Percentiles rank a stretch among this genome's conserved stretches.
phyloP scores from a whole-genome alignment of 2,329 filamentous ascomycete species.

The Pyrenochaeta sp. region DNA sequence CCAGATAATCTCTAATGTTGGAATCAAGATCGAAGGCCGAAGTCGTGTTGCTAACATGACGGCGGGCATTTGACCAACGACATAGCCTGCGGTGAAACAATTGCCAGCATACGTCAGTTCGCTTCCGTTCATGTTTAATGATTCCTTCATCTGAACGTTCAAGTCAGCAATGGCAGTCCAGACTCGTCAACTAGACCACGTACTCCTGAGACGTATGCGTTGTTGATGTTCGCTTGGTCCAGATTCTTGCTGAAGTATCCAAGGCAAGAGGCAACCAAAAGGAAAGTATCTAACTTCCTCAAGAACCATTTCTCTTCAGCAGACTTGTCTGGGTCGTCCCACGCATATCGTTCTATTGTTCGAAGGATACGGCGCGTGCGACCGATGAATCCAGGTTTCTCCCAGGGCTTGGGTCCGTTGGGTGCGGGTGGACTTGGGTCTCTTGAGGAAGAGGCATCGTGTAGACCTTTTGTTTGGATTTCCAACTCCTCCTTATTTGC shows the following conservation, averaged over 20 bases:
- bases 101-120: conserved; percentile 43
- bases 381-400: conserved; percentile 23
- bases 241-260: conserved; percentile 41
- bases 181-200: conserved; percentile 1
- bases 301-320: conserved; percentile 35
- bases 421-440: conserved; percentile 6
- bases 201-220: conserved; percentile 43
- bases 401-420: conserved; percentile 9
- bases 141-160: conserved; percentile 36
- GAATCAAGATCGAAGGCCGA: conserved; percentile 40
- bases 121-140: conserved; percentile 38
- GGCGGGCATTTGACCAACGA: conserved; percentile 40
- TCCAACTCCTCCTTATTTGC: conserved; percentile 8
- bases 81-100: conserved; percentile 41
- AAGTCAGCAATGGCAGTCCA: neutral
- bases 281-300: conserved; percentile 41
- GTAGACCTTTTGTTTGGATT: conserved; percentile 4
- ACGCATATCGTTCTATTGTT: conserved; percentile 27
- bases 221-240: conserved; percentile 37
- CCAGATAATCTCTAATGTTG: conserved; percentile 43
- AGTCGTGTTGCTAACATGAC: conserved; percentile 36
- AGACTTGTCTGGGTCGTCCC: conserved; percentile 29
- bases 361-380: conserved; percentile 20
- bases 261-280: conserved; percentile 33
- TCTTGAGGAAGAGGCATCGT: conserved; percentile 13